Base-by-base conservation (phyloP, 768 basidiomycete genomes). In the Ramaria sp. region DNA sequence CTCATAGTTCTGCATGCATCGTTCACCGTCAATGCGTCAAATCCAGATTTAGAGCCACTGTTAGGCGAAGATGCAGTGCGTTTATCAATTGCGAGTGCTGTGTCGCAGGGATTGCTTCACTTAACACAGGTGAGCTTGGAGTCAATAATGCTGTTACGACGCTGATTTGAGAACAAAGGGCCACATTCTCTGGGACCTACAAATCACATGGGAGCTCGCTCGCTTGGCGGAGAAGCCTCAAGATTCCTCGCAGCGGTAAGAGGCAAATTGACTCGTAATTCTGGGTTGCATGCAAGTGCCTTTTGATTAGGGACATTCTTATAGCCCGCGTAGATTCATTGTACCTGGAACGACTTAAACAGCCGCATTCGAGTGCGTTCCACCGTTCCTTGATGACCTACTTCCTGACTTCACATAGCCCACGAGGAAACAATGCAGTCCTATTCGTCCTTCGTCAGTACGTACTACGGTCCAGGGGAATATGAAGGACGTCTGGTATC, bases 361-460 rank as follows among this genome's bases (percentile, higher is more conserved):
- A 86, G 61, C 85, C 87, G 18, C 91, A 95, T 62, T 73, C 83
- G 41, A 81, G 88, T 89, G 61, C 48, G 72, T 64, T 52, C 9
- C 15, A 28, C 34, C 22, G 27, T 22, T 34, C 25, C 30, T 20
- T 42, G 10, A 16, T 0, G n/a, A 22, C 15, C 20, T 25, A 27
- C 32, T 59, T n/a, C 50, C 5, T 37, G 42, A 32, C 39, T 34
- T n/a, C 55, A 30, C 28, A n/a, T 61, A 93, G 90, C 79, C 56
- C 76, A 83, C 53, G 88, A 90, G 38, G 79, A 86, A 13, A 94
- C 92, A 0, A 83, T 83, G 54, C 83, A 89, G 61, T 74, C 79
- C 1, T 98, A 95, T 65, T 96, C 94, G 0, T 78, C 83, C 0
- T 96, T 97, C 69, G 89, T 90, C 15, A 89, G 91, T 0, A 77